Evolutionary conservation across 2,329 filamentous ascomycete genomes (phyloP).

Genomic region (Trichoderma sp.): DNA sequence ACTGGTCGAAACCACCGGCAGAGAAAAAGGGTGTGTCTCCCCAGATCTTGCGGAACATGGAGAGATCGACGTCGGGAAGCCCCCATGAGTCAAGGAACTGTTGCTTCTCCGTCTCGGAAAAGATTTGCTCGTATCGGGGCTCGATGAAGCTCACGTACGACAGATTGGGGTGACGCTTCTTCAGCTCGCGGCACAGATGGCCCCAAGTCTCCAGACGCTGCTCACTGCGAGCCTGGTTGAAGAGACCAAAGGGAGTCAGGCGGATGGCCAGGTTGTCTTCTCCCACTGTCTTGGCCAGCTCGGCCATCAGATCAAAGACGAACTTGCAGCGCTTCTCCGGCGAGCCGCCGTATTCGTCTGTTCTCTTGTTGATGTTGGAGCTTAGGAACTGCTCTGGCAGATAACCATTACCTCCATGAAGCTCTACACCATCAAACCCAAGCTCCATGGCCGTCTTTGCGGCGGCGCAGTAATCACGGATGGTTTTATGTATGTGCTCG

Average conservation of each 20-base stretch:
- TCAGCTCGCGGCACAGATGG: slow-evolving; percentile 50
- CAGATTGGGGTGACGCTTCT: slow-evolving; percentile 44
- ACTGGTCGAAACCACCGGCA: slow-evolving; percentile 55
- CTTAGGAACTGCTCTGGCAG: slow-evolving; percentile 43
- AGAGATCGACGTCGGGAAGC: slow-evolving; percentile 46
- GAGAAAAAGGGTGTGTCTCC: slow-evolving; percentile 56
- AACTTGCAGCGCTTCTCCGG: slow-evolving; percentile 48
- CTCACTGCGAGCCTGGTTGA: slow-evolving; percentile 52
- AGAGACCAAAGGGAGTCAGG: slow-evolving; percentile 51
- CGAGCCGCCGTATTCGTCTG: slow-evolving; percentile 39
- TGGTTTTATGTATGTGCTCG: slow-evolving; percentile 42
- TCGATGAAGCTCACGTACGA: slow-evolving; percentile 59
- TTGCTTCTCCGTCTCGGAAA: slow-evolving; percentile 50
- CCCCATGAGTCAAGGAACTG: slow-evolving; percentile 51
- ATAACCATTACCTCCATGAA: slow-evolving; percentile 45
- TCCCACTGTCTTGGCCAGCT: slow-evolving; percentile 45
- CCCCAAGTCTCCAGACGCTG: slow-evolving; percentile 56
- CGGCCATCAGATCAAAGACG: slow-evolving; percentile 54
- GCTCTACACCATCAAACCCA: slow-evolving; percentile 50
- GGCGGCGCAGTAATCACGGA: slow-evolving; percentile 34
- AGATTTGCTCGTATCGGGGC: slow-evolving; percentile 56
- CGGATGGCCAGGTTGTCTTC: slow-evolving; percentile 48
- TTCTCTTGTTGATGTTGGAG: slow-evolving; percentile 39
- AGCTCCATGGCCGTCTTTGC: slow-evolving; percentile 51
- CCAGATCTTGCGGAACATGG: slow-evolving; percentile 52